Percentiles rank a stretch among this genome's conserved stretches.
These are phyloP conservation scores for Aciculosporium take DNA, from an alignment of 2,329 filamentous ascomycete species.

Conservation along the genomic window DNA sequence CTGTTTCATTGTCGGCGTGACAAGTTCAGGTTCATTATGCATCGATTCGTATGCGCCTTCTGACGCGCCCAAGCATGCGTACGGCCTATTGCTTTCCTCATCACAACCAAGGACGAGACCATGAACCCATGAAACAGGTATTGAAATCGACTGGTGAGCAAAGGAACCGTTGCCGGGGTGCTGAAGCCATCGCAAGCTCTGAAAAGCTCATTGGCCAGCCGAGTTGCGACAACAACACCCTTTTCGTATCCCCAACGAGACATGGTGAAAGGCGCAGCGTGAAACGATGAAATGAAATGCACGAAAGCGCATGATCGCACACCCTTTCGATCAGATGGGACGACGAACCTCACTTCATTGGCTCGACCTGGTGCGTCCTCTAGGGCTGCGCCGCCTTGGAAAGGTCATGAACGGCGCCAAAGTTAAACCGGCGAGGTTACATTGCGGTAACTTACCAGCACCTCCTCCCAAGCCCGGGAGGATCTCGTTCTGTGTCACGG, in stretches of 20 bases:
- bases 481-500: conserved; percentile 3
- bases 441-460: conserved; percentile 7
- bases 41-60: background rate
- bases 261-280: background rate
- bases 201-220: background rate
- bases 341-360: background rate
- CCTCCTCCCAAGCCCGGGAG: background rate
- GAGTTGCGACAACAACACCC: background rate
- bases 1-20: background rate
- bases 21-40: background rate
- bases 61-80: background rate
- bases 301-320: background rate
- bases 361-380: background rate
- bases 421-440: conserved; percentile 6
- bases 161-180: background rate
- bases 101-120: background rate
- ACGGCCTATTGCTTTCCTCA: background rate
- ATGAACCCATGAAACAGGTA: background rate
- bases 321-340: background rate
- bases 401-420: background rate
- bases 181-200: background rate
- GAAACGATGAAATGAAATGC: background rate
- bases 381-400: conserved; percentile 1
- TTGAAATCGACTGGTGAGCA: background rate
- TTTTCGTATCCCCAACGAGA: background rate